Evolutionary conservation across 768 basidiomycete genomes (phyloP).

Genomic region (Trametes cubensis): DNA sequence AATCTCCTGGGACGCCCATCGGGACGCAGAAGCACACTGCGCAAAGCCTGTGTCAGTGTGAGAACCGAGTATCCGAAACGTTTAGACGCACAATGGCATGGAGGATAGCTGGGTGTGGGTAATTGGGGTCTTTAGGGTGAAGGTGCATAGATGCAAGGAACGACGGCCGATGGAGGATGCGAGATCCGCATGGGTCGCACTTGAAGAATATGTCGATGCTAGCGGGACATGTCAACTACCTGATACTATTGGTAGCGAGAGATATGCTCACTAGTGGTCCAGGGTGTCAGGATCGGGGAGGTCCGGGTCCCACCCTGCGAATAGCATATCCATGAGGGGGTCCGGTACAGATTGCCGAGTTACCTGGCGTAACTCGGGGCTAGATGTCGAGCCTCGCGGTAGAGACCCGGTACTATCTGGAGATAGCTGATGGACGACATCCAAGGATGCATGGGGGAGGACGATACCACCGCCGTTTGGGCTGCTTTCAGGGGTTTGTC

Average conservation of each 20-base stretch:
- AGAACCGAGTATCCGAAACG: conserved; percentile 8
- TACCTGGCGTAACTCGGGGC: conserved; percentile 50
- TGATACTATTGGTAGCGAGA: not conserved
- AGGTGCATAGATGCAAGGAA: conserved; percentile 80
- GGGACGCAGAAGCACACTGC: conserved; percentile 81
- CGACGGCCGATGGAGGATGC: conserved; percentile 79
- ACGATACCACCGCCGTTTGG: conserved; percentile 31
- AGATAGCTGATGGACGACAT: conserved; percentile 28
- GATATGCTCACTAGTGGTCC: conserved; percentile 67
- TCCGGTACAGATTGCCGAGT: conserved; percentile 44
- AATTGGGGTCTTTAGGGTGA: conserved; percentile 77
- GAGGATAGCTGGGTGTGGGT: conserved; percentile 87
- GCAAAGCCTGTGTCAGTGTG: conserved; percentile 22
- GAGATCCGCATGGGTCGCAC: conserved; percentile 84
- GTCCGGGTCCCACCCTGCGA: conserved; percentile 85
- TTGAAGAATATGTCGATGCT: conserved; percentile 89
- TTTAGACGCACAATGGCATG: conserved; percentile 76
- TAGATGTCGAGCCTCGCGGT: conserved; percentile 44
- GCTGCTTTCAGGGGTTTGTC: conserved; percentile 32
- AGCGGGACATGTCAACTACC: not conserved
- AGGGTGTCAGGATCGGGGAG: conserved; percentile 74
- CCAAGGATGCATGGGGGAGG: conserved; percentile 33
- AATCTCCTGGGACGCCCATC: conserved; percentile 76
- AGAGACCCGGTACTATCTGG: conserved; percentile 29
- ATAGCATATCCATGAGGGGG: conserved; percentile 65